Percentiles rank a stretch among this genome's conserved stretches.
Conservation (phyloP, 768 basidiomycete species). For the Hypsizygus marmoreus region DNA sequence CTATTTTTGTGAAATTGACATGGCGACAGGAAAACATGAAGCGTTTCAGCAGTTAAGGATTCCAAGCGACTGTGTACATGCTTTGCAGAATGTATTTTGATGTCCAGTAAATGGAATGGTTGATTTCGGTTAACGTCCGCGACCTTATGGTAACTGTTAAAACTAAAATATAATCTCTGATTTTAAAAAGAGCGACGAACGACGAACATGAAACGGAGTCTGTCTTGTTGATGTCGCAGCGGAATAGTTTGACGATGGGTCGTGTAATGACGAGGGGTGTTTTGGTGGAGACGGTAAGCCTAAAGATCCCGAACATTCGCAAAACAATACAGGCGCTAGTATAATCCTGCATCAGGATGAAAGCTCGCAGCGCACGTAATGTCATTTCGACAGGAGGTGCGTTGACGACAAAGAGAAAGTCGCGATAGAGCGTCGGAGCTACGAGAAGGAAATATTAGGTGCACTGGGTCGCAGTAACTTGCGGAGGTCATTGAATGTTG, state of each 20-base stretch:
- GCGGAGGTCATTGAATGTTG: constrained; percentile 34
- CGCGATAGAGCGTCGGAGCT: constrained; percentile 37
- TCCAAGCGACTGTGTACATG: no score
- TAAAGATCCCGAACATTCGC: constrained; percentile 27
- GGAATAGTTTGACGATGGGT: constrained; percentile 32
- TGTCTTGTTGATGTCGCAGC: constrained; percentile 20
- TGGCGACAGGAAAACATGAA: no score
- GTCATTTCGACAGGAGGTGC: constrained; percentile 27
- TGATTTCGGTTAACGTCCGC: no score
- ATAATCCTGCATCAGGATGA: constrained; percentile 47
- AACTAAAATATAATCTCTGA: no score
- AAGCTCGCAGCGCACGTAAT: constrained; percentile 42
- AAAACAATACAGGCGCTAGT: constrained; percentile 45
- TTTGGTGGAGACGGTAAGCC: constrained; percentile 31
- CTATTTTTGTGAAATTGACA: no score
- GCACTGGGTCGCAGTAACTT: constrained; percentile 15
- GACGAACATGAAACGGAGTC: no score
- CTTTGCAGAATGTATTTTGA: no score
- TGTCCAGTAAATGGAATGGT: no score
- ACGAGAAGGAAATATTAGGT: constrained; percentile 6
- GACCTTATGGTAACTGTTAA: no score
- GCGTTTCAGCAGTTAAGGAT: no score
- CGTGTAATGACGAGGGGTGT: constrained; percentile 43
- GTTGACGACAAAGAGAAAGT: constrained; percentile 33
- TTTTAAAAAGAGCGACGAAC: no score